Evolutionary conservation across 208 protist genomes (phyloP).

Genomic region (Crithidia fasciculata): DNA sequence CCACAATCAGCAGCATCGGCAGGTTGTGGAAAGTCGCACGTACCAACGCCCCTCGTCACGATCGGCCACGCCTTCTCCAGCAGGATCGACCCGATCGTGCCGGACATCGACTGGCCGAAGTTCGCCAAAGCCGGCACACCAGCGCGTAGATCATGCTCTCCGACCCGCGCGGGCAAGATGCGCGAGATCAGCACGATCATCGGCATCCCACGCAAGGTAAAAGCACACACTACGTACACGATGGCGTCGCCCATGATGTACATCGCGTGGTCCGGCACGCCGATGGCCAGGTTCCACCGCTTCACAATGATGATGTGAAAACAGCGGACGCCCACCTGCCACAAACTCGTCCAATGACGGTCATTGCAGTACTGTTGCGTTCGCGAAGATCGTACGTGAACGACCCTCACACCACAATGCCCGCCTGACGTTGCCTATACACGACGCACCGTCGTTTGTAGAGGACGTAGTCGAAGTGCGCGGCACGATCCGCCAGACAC

Average conservation of each 20-base stretch:
- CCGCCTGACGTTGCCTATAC: slow-evolving; percentile 51
- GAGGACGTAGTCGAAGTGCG: slow-evolving; percentile 49
- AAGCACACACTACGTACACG: slow-evolving; percentile 57
- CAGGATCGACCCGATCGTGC: slow-evolving; percentile 47
- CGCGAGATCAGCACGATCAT: slow-evolving; percentile 69
- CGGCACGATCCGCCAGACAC: slow-evolving; percentile 40
- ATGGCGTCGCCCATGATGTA: slow-evolving; percentile 70
- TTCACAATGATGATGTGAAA: slow-evolving; percentile 62
- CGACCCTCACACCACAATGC: slow-evolving; percentile 35
- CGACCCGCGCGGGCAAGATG: slow-evolving; percentile 76
- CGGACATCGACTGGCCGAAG: slow-evolving; percentile 55
- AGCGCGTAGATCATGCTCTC: slow-evolving; percentile 79
- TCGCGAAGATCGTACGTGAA: slow-evolving; percentile 65
- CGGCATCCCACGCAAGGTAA: slow-evolving; percentile 75
- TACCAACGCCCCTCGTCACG: slow-evolving; percentile 14
- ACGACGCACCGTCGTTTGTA: slow-evolving; percentile 49
- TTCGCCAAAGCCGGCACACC: slow-evolving; percentile 75
- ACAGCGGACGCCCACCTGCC: slow-evolving; percentile 41
- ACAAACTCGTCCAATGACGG: slow-evolving; percentile 44
- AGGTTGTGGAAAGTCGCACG: slow-evolving; percentile 71
- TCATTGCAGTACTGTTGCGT: slow-evolving; percentile 56
- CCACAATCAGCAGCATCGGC: slow-evolving; percentile 49
- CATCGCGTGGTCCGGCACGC: slow-evolving; percentile 57
- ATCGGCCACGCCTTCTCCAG: slow-evolving; percentile 58
- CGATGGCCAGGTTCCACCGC: slow-evolving; percentile 49